Conservation (phyloP, 2,329 filamentous ascomycete species). For the Colletotrichum simmondsii region DNA sequence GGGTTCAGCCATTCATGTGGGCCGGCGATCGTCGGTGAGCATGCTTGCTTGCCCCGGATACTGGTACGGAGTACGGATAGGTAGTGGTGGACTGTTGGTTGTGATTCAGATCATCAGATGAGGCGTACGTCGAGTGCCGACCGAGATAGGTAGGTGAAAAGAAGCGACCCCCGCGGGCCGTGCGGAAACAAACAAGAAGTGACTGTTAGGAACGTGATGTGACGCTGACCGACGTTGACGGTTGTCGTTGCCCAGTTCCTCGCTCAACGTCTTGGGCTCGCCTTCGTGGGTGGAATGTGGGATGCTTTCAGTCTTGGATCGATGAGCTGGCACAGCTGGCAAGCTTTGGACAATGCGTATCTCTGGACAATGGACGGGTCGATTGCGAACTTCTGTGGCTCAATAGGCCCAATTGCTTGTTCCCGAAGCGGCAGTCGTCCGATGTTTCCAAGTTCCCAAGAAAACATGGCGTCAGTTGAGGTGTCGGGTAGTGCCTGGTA, state of each 20-base stretch:
- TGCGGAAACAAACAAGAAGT: slow-evolving; percentile 9
- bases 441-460: slow-evolving; percentile 20
- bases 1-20: slow-evolving; percentile 11
- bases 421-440: slow-evolving; percentile 23
- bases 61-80: not conserved
- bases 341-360: not conserved
- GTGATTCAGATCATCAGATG: slow-evolving; percentile 27
- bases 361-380: slow-evolving; percentile 2
- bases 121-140: slow-evolving; percentile 16
- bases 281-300: slow-evolving; percentile 16
- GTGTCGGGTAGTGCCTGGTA: slow-evolving; percentile 18
- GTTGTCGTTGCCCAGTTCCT: slow-evolving; percentile 10
- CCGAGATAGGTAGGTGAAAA: slow-evolving; percentile 18
- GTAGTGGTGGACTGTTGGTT: not conserved
- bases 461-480: slow-evolving; percentile 30
- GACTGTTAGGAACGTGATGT: not conserved
- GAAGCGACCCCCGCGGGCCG: slow-evolving; percentile 8
- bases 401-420: not conserved
- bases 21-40: slow-evolving; percentile 25
- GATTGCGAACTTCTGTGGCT: slow-evolving; percentile 1
- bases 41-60: not conserved
- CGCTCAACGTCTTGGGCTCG: not conserved
- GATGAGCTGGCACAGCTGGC: slow-evolving; percentile 30
- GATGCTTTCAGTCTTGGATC: slow-evolving; percentile 11
- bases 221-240: not conserved